A percentile compares a stretch with the other conserved stretches of the same genome.
Conservation (phyloP, 2,329 filamentous ascomycete species). For the Diplodia seriata region DNA sequence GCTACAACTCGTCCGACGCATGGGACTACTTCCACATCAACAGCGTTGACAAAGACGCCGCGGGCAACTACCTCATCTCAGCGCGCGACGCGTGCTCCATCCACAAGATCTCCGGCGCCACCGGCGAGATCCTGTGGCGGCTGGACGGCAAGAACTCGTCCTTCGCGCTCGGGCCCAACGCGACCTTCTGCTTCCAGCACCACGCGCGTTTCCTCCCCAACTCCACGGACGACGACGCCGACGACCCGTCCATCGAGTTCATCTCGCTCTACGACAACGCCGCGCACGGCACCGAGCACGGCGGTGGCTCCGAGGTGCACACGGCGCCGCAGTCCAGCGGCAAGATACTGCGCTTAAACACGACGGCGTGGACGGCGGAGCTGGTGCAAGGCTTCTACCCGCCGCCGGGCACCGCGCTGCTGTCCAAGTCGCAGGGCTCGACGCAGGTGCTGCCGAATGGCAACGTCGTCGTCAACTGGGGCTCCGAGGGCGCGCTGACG, state of each 20-base stretch:
- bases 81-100: constrained; percentile 35
- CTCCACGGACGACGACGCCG: constrained; percentile 20
- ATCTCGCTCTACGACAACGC: constrained; percentile 52
- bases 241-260: constrained; percentile 4
- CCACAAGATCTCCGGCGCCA: constrained; percentile 39
- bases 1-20: constrained; percentile 42
- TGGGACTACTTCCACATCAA: constrained; percentile 53
- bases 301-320: constrained; percentile 32
- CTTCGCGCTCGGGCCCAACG: constrained; percentile 46
- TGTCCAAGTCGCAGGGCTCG: constrained; percentile 51
- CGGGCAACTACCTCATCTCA: constrained; percentile 39
- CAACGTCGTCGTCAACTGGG: constrained; percentile 59
- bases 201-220: constrained; percentile 54
- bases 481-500: constrained; percentile 57
- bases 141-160: constrained; percentile 56
- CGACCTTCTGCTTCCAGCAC: constrained; percentile 53
- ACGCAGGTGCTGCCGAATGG: constrained; percentile 52
- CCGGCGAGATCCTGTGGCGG: constrained; percentile 58
- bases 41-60: constrained; percentile 46
- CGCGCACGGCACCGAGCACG: constrained; percentile 33
- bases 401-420: constrained; percentile 42
- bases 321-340: constrained; percentile 39
- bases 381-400: constrained; percentile 52
- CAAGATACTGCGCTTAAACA: constrained; percentile 51
- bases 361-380: constrained; percentile 51